Percentiles rank a stretch among this genome's conserved stretches.
These are phyloP conservation scores for Drosera spatulata DNA, from an alignment of 179 eudicot genomes.

Conservation along the genomic window DNA sequence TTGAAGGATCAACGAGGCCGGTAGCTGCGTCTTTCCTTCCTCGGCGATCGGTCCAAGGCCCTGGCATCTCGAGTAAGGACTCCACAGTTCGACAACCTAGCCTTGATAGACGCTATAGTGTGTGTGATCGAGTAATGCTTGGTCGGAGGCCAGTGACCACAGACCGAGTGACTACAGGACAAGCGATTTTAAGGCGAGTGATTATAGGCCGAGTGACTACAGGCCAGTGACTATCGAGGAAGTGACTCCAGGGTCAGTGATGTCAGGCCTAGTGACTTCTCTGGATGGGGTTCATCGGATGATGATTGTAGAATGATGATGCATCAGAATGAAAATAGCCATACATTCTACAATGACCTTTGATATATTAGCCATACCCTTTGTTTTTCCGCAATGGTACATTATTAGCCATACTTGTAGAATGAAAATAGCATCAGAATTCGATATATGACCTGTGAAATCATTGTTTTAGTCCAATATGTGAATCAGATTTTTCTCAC, in stretches of 20 bases:
- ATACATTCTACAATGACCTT: no score
- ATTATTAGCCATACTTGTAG: no score
- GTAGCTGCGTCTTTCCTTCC: slow-evolving; percentile 33
- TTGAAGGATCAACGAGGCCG: slow-evolving; percentile 26
- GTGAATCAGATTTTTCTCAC: no score
- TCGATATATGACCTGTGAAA: no score
- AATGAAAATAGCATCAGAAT: no score
- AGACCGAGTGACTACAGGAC: slow-evolving; percentile 48
- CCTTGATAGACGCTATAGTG: slow-evolving; percentile 37
- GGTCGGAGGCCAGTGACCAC: slow-evolving; percentile 55
- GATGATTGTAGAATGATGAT: slow-evolving; percentile 27
- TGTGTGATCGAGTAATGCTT: slow-evolving; percentile 32
- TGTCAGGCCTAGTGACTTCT: no score
- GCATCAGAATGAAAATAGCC: no score
- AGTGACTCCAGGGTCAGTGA: no score
- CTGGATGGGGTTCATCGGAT: slow-evolving; percentile 50
- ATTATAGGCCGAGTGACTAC: slow-evolving; percentile 48
- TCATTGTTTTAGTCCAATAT: no score
- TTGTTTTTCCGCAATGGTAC: no score
- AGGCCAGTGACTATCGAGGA: no score
- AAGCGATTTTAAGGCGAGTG: slow-evolving; percentile 39
- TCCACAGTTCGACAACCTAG: slow-evolving; percentile 34
- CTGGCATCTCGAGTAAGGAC: slow-evolving; percentile 19
- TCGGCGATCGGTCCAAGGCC: slow-evolving; percentile 37
- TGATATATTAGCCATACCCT: no score